Base-by-base conservation (phyloP, 2,329 filamentous ascomycete species). In the Westerdykella ornata region DNA sequence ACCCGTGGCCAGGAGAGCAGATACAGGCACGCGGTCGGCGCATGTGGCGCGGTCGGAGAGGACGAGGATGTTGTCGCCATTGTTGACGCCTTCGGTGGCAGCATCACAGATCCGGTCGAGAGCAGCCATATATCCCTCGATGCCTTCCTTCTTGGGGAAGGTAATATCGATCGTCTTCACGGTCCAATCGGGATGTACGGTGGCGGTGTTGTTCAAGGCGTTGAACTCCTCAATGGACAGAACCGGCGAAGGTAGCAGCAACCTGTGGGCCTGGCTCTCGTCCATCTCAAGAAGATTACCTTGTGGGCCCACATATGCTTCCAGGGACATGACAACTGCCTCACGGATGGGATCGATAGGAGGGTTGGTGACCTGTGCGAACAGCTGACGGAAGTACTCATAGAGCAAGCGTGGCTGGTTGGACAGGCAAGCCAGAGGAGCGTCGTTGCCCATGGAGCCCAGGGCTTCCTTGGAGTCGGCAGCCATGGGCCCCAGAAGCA, bases 361-460 rank as follows among this genome's bases (percentile, higher is more conserved):
- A 53, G 90, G 90, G 68, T 97, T 97, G 47, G 90, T 97, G 65
- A 97, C 90, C 71, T 97, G 90, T 8, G 90, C 90, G 66, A 97
- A 97, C 33, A 97, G 82, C 72, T 97, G 87, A 48, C 90, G 82
- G 82, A 97, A 97, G 72, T 97, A 97, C 68, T 96, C 90, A 67
- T 86, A 94, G 15, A 96, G 78, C 40, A 95, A 75, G 54, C 89
- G 85, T 53, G 90, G 88, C 48, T 89, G 85, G 51, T 85, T 79
- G n/a, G 90, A 85, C 63, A 97, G 75, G 67, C 88, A 95, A 39
- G 90, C 90, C 49, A 97, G 74, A 33, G 90, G 90, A 34, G 86
- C 87, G 72, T 97, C 90, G 63, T 97, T 97, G 57, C 90, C 90
- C 90, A 97, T 97, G 45, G 90, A 97, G 31, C 90, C 90, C 40